Percentiles rank a stretch among this genome's conserved stretches.
phyloP scores from a whole-genome alignment of 2,329 filamentous ascomycete genomes.

The Cryphonectria naterciae region DNA sequence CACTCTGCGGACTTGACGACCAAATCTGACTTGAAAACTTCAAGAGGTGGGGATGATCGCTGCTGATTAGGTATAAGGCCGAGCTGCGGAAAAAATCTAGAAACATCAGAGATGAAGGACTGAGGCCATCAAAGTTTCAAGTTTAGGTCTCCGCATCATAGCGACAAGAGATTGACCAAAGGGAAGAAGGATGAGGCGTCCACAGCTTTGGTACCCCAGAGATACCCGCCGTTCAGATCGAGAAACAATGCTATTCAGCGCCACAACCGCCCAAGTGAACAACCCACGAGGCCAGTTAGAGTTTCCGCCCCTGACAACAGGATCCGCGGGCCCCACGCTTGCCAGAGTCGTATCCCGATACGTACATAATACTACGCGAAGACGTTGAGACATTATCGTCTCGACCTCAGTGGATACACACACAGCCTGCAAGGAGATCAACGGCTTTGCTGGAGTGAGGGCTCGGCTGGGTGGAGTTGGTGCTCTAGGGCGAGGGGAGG shows the following conservation, averaged over 20 bases:
- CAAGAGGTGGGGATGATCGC: background rate
- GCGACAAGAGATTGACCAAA: background rate
- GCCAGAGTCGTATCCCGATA: background rate
- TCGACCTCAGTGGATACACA: background rate
- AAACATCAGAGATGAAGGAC: background rate
- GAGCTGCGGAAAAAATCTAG: background rate
- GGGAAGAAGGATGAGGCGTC: background rate
- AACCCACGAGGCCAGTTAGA: background rate
- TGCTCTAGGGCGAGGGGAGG: background rate
- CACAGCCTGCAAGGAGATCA: background rate
- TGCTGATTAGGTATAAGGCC: background rate
- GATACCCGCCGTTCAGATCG: background rate
- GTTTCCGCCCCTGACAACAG: background rate
- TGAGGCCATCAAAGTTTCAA: background rate
- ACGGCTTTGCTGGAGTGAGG: background rate
- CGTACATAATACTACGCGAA: background rate
- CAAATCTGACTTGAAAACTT: background rate
- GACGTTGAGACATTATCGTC: background rate
- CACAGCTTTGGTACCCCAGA: background rate
- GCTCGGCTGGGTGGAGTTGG: background rate
- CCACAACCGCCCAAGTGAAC: background rate
- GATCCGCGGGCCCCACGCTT: background rate
- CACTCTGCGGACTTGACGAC: background rate
- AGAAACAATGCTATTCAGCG: too few species aligned
- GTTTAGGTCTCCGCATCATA: background rate